Evolutionary conservation across 345 rosid species (phyloP), one percentile per base, ranked within the genome.

Genomic region (Arabis hirsuta): DNA sequence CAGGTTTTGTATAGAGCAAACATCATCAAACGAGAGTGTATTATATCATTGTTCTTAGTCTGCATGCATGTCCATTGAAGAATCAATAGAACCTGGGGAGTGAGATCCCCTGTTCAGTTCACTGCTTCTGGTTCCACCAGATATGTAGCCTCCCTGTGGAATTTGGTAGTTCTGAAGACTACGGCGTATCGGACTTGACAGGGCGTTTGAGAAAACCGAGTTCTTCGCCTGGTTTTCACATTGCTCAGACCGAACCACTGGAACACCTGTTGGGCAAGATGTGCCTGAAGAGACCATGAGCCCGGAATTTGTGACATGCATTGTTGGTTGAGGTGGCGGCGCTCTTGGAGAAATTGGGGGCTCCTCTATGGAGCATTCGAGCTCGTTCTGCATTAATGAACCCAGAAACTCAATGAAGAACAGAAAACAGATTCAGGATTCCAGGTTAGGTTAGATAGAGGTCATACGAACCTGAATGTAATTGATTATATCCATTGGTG

Each of bases 1-100:
- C 76, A 6, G 2, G 47, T 50, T 63, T 54, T 62, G 74, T 69
- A 76, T 69, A 55, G 10, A 69, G 43, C 64, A 76, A 62, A 64
- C 66, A 71, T 65, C 55, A 64, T 48, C 67, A 60, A 59, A 60
- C 56, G 59, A 59, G 62, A 44, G 36, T 45, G 52, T 45, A 45
- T 26, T 31, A 16, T 52, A 68, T 45, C 52, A 54, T 42, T 45
- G 12, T 65, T 72, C 57, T 84, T 72, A 79, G 52, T 87, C 90
- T 4, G 92, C 85, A 79, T 86, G 85, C 88, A 92, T 89, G 76
- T 89, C 96, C 98, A 89, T 89, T 31, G 96, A 84, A 62, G 92
- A 85, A 84, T 92, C 96, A 71, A 82, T 85, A 59, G 94, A 88
- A 66, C 87, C 72, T 14, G 71, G 80, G 75, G 89, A 85, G 75